Base-by-base conservation (phyloP, 148 eudicot genomes). In the Cornus suecica region DNA sequence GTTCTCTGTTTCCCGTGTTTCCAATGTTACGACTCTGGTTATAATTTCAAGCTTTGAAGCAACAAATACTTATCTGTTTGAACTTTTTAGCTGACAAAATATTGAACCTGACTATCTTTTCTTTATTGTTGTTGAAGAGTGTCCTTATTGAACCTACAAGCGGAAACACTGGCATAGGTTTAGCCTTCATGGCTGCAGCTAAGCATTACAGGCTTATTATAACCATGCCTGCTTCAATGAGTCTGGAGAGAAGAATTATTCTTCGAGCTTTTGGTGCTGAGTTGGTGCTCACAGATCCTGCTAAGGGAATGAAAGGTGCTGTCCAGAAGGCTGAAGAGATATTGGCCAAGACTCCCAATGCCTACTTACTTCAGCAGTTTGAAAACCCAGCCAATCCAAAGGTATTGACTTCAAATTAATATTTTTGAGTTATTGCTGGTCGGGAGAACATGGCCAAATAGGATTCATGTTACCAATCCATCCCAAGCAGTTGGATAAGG, bases 321-420 rank as follows among this genome's bases (percentile, higher is more conserved):
- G 83, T 93, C 65, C 74, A 74, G 65, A 89, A 90, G 88, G 97
- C 95, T 22, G 90, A 90, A 72, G 97, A 93, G 82, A 86, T 93
- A 74, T 75, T 81, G 60, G 87, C 85, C 26, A 90, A 88, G 84
- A 93, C 95, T 37, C 97, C 95, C 2, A 88, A 90, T 80, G 76
- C 90, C 24, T 90, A 83, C 71, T 84, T 90, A 62, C 89, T 93
- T 51, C 90, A 88, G 76, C 97, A 93, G 74, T 93, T 90, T 82
- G 95, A 89, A 69, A 93, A 93, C 69, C 91, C 97, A 64, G 93
- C 97, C 32, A 93, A 93, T 72, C 95, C 95, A 51, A 90, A 93
- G 97, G 97, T 88, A 66, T 56, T 18, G 5, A 48, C 62, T 58
- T 7, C 16, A 4, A 52, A 20, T 58, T 58, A 13, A 11, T 58